Evolutionary conservation across 108 stramenopile species (phyloP), one percentile per base, ranked within the genome.

Genomic region (Nitzschia palea): DNA sequence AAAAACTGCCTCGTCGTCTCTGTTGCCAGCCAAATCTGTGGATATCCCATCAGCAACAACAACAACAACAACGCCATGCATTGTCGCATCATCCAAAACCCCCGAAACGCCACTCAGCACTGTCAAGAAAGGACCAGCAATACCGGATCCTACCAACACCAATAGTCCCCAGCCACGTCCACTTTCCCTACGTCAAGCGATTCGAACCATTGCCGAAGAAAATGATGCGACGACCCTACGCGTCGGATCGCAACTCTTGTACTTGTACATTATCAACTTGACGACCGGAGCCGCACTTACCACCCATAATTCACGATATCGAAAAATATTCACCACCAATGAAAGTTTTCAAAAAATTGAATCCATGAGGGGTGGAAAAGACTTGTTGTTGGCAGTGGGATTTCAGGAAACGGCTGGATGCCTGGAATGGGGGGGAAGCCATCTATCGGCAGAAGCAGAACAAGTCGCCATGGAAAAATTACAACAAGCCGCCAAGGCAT

Each of bases 321-420:
- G 89, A 12, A 89, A 90, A 66, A 88, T 94, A 45, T 89, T 82
- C 58, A 90, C 85, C 18, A 80, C 81, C 23, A 90, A 89, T 62
- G 83, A 81, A 36, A 87, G 74, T 33, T 94, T 84, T 63, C 67
- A 73, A 22, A 88, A 87, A 52, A 82, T 94, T 33, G 84, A 86
- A 29, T 54, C 70, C 8, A 52, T 94, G 17, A 28, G 36, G 0
- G 92, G 92, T 44, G 87, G 80, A 14, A 77, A 62, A 55, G 87
- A 86, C 9, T 71, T 94, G 31, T 74, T 94, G 25, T 23, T 52
- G 18, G 82, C 81, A 0, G 73, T 94, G 26, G 92, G 92, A 9
- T 94, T 94, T 61, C 73, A 73, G 15, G 80, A 83, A 26, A 51
- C 70, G 0, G 43, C 57, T 4, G 71, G 74, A 33, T 66, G 72